Base-by-base conservation (phyloP, 2,329 filamentous ascomycete genomes). In the Stachybotrys chlorohalonatus region DNA sequence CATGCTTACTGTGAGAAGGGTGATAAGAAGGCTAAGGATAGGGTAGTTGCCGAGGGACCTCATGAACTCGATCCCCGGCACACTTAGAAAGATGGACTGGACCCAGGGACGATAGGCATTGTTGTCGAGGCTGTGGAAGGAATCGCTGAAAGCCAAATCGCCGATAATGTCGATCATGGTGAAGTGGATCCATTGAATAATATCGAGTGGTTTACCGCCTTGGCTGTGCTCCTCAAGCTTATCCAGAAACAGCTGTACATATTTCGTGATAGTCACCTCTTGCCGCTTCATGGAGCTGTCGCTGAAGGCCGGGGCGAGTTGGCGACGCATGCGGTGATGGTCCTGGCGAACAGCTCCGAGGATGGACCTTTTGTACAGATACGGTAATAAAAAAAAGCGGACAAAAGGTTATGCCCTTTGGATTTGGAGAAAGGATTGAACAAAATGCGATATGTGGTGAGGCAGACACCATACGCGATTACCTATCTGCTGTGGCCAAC, bases 131-230 rank as follows among this genome's bases (percentile, higher is more conserved):
- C 67, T 67, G 15, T 63, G 61, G 56, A 75, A 76, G 0, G 71
- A 68, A 49, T 76, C 69, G 11, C 72, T 73, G 57, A 77, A 78
- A 0, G 72, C 67, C 32, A 79, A 64, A 47, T 67, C 60, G 7
- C 65, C 64, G n/a, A 74, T 69, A 17, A 76, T 69, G 59, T 75
- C 73, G 55, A 76, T 71, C 0, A 72, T 68, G 2, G 65, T 60
- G 55, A 69, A 72, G 49, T 72, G 69, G 53, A 65, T 62, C 70
- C 70, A 73, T 36, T 68, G 58, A 11, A 62, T 61, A 55, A 72
- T 62, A 42, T 66, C 59, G 49, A 64, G 49, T 1, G 51, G 11
- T 47, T 56, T 39, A 2, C 58, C 57, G 5, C 52, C 24, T 0
- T 51, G 31, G 15, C 57, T 59, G 0, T 58, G 60, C 11, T 60